Conservation (phyloP, 192 early-diverging fungal species). For the Coemansia sp. region DNA sequence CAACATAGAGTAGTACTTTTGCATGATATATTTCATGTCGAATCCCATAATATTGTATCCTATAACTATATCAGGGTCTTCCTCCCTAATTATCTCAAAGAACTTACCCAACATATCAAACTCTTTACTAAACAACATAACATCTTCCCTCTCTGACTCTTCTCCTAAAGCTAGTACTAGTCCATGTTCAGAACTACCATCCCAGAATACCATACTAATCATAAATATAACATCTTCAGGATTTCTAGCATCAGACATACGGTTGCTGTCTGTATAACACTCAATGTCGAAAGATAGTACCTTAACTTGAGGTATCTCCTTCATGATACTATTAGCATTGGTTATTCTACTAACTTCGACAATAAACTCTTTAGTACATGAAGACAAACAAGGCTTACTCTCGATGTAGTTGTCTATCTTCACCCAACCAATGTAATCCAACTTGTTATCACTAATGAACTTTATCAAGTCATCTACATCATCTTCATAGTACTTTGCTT, state of each 20-base stretch:
- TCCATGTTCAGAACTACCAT: conserved; percentile 2
- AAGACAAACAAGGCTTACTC: conserved; percentile 3
- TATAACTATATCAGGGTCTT: conserved; percentile 15
- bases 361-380: conserved; percentile 6
- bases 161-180: conserved; percentile 7
- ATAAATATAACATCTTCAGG: conserved; percentile 19
- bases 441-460: conserved; percentile 14
- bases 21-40: conserved; percentile 24
- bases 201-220: conserved; percentile 10
- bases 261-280: conserved; percentile 7
- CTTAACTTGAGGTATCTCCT: conserved; percentile 19
- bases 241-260: conserved; percentile 17
- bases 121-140: conserved; percentile 1
- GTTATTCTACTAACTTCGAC: conserved; percentile 3
- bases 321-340: conserved; percentile 11
- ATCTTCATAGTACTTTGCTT: background rate
- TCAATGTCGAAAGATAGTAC: conserved; percentile 27
- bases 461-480: conserved; percentile 11
- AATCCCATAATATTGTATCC: conserved; percentile 22
- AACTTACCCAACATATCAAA: conserved; percentile 14
- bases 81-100: conserved; percentile 12
- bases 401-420: conserved; percentile 2
- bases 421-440: conserved; percentile 26
- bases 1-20: conserved; percentile 17
- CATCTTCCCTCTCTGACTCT: background rate